Base-by-base conservation (phyloP, 495 filamentous ascomycete genomes). In the Penicillium malachiteum region DNA sequence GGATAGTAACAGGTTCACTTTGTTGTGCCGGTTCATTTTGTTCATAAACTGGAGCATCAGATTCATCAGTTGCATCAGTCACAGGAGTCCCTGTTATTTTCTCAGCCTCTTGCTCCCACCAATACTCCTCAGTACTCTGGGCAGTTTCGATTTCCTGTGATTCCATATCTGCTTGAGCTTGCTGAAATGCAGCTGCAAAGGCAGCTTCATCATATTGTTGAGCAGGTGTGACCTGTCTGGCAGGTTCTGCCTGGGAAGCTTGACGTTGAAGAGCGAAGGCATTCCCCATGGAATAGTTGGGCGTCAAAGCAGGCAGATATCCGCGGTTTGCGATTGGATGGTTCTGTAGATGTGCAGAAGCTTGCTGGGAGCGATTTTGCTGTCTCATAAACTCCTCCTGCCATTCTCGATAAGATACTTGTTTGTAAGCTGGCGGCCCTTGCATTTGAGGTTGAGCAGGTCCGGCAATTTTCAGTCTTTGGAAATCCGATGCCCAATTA, bases 121-220 rank as follows among this genome's bases (percentile, higher is more conserved):
- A 7, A 14, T 56, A 21, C 7, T 50, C 42, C 47, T 66, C 39
- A 2, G 14, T 44, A 13, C 63, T 53, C 7, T 56, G 43, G 5
- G 48, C 33, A 14, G 59, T 8, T 17, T 61, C 60, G 21, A 50
- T 13, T n/a, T 43, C 56, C 41, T 75, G 71, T 14, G 62, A 58
- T 33, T 71, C 68, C 63, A 77, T 63, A 47, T 76, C 71, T 7
- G 68, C 70, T 54, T 65, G 68, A 18, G 72, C 76, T 47, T 76
- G 73, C 46, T 81, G 81, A 63, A 88, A 88, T 5, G 85, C 85
- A 37, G 73, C 73, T 55, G 83, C 84, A 61, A 88, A 88, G 0
- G 85, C 85, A 21, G 78, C 79, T 54, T 86, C 83, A 57, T 87
- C 82, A 60, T 82, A 84, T 6, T 65, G 49, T 14, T 72, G 72